phyloP scores from a whole-genome alignment of 345 rosid genomes.

The Citrus sp. region DNA sequence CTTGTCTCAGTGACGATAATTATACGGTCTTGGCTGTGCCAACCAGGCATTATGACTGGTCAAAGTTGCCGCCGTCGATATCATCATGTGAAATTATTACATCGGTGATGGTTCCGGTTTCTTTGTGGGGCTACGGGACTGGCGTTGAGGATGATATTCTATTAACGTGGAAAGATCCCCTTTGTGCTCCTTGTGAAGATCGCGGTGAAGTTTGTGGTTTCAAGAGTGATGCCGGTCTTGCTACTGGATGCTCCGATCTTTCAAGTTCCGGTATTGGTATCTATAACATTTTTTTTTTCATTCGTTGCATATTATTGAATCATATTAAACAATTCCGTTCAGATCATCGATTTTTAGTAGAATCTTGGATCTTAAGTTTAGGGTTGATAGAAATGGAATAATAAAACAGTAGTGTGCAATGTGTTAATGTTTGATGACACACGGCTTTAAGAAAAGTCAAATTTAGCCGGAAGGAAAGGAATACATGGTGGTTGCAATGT shows the following conservation, averaged over 20 bases:
- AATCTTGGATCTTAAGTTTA: neutral
- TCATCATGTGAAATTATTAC: neutral
- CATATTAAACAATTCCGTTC: neutral
- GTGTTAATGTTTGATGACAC: no score
- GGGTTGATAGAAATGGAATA: neutral
- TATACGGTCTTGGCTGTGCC: conserved; percentile 14
- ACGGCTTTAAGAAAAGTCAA: neutral
- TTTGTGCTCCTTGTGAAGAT: conserved; percentile 13
- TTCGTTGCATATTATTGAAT: neutral
- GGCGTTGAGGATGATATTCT: neutral
- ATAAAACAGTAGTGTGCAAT: no score
- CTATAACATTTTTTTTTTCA: neutral
- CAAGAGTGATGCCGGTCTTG: conserved; percentile 4
- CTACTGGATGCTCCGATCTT: neutral
- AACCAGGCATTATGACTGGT: neutral
- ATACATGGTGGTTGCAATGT: neutral
- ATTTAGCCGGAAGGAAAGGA: no score
- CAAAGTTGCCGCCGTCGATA: neutral
- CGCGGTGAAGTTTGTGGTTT: conserved; percentile 19
- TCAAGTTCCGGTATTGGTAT: conserved; percentile 5
- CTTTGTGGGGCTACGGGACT: neutral
- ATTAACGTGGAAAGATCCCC: conserved; percentile 21
- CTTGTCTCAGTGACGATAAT: conserved; percentile 22
- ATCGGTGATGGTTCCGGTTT: conserved; percentile 12
- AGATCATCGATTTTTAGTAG: no score